Percentiles rank a stretch among this genome's conserved stretches.
phyloP scores from a whole-genome alignment of 305 asterid species.

The Fraxinus nigra region DNA sequence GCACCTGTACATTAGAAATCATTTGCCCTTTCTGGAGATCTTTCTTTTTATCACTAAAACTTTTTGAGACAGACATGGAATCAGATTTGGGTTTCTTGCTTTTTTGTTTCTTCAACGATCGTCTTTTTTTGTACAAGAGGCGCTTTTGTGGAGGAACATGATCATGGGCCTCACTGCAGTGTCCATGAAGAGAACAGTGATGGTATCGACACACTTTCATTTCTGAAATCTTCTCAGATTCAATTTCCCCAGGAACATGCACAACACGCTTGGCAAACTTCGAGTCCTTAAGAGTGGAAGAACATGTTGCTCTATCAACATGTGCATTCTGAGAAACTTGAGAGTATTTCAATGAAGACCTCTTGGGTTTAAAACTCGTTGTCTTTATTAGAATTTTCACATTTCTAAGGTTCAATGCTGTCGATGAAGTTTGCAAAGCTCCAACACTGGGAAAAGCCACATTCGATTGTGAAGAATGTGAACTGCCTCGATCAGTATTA shows the following conservation, averaged over 20 bases:
- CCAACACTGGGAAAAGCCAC: constrained; percentile 12
- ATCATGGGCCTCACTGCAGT: constrained; percentile 40
- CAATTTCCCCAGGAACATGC: constrained; percentile 30
- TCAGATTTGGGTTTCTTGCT: constrained; percentile 26
- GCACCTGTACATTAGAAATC: constrained; percentile 24
- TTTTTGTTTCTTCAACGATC: constrained; percentile 43
- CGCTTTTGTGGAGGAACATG: constrained; percentile 40
- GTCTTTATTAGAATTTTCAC: constrained; percentile 53
- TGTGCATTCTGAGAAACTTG: constrained; percentile 32
- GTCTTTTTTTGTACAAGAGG: constrained; percentile 37
- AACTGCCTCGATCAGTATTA: constrained; percentile 32
- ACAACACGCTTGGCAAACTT: constrained; percentile 51
- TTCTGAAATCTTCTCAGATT: constrained; percentile 6
- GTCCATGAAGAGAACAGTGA: constrained; percentile 84
- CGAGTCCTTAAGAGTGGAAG: constrained; percentile 63
- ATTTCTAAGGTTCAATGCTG: constrained; percentile 45
- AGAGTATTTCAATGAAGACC: constrained; percentile 23
- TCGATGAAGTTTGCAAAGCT: constrained; percentile 29
- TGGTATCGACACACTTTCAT: constrained; percentile 61
- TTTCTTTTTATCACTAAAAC: constrained; percentile 29
- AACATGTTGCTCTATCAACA: constrained; percentile 64
- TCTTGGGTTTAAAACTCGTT: constrained; percentile 60
- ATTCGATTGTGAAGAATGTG: constrained; percentile 14
- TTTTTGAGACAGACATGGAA: constrained; percentile 20
- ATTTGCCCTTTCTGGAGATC: constrained; percentile 24